Evolutionary conservation across 495 filamentous ascomycete genomes (phyloP).

Genomic region (Lasiosphaeria hispida): DNA sequence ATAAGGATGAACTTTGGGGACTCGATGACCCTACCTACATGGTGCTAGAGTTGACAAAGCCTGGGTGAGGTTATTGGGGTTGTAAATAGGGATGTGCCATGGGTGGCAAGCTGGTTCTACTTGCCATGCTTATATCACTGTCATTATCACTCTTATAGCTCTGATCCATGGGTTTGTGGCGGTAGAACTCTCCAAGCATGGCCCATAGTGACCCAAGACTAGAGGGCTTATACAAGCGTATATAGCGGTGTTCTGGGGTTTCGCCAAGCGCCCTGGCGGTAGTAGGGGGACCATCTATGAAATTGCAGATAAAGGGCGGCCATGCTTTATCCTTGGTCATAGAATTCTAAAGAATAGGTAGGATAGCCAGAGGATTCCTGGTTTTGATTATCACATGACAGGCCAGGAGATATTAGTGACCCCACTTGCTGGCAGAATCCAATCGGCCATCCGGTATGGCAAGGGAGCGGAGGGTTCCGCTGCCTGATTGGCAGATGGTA

Average conservation of each 20-base stretch:
- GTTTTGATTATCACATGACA: constrained; percentile 1
- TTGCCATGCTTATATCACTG: neutral
- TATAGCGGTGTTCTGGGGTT: constrained; percentile 4
- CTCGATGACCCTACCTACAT: constrained; percentile 5
- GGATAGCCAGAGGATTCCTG: constrained; percentile 1
- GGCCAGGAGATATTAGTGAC: constrained; percentile 5
- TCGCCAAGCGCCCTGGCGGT: constrained; percentile 7
- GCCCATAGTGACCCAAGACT: constrained; percentile 7
- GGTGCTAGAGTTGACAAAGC: constrained; percentile 9
- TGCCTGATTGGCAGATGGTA: neutral
- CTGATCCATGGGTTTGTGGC: neutral
- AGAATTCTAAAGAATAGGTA: constrained; percentile 1
- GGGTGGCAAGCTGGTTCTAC: constrained; percentile 7
- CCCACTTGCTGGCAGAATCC: constrained; percentile 9
- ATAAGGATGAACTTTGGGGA: constrained; percentile 6
- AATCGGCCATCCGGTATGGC: constrained; percentile 2
- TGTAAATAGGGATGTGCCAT: constrained; percentile 5
- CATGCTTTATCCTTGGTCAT: constrained; percentile 1
- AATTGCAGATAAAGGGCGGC: constrained; percentile 2
- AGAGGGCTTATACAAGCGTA: constrained; percentile 6
- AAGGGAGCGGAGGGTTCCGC: constrained; percentile 6
- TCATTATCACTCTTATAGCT: neutral
- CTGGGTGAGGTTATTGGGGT: constrained; percentile 3
- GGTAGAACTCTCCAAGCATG: neutral
- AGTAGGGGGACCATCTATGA: constrained; percentile 5